A percentile compares a stretch with the other conserved stretches of the same genome.
phyloP scores from a whole-genome alignment of 1,139 yeast species.

The Protomyces pachydermus region DNA sequence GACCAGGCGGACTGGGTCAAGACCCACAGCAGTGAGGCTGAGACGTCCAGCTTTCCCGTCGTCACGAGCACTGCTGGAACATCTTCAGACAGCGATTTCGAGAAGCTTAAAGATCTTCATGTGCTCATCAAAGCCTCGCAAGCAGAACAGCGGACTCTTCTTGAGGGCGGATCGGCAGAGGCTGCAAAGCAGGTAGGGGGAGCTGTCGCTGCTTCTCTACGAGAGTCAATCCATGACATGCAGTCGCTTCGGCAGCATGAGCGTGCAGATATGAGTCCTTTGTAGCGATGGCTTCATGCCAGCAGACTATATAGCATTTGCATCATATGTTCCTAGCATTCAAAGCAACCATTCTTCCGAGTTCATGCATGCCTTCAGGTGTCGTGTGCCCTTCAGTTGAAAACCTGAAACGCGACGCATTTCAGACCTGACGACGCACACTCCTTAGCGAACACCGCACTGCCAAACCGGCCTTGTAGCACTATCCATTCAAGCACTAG shows the following conservation, averaged over 20 bases:
- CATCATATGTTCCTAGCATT: neutral
- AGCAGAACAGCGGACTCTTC: constrained; percentile 1
- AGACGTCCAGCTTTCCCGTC: neutral
- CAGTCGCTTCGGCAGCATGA: neutral
- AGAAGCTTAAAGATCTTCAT: neutral
- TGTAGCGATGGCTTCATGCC: neutral
- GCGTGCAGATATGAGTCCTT: neutral
- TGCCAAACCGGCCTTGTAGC: neutral
- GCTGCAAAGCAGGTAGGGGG: constrained; percentile 1
- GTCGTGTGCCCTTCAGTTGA: neutral
- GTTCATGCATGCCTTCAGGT: neutral
- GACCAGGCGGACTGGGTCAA: constrained; percentile 13
- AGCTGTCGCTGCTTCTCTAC: neutral
- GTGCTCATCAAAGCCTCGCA: constrained; percentile 10
- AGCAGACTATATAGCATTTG: neutral
- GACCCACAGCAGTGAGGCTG: neutral
- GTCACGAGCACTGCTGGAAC: neutral
- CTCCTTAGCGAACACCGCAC: neutral
- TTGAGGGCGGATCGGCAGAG: constrained; percentile 7
- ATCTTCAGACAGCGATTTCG: neutral
- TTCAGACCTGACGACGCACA: neutral
- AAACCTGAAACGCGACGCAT: neutral
- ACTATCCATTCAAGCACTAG: neutral
- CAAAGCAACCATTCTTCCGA: too few species aligned
- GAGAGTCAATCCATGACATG: neutral